Evolutionary conservation across 106 monocot genomes (phyloP).

Genomic region (Iris macrosiphon): DNA sequence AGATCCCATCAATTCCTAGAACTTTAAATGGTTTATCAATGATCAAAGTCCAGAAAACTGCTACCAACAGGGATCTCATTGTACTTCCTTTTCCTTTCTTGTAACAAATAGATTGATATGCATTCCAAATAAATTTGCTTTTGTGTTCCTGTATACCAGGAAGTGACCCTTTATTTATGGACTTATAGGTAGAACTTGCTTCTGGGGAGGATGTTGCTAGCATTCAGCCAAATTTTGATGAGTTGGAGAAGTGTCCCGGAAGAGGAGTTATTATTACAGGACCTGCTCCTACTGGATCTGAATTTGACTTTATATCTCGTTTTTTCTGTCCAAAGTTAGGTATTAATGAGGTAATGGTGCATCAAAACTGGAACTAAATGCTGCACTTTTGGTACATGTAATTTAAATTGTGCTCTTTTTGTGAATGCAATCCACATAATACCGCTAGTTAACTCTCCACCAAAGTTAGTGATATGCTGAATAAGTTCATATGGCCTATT

Average conservation of each 20-base stretch:
- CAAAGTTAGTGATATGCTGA: too few species aligned
- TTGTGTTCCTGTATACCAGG: not conserved
- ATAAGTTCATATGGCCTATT: too few species aligned
- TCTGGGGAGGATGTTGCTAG: conserved; percentile 45
- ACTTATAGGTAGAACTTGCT: conserved; percentile 38
- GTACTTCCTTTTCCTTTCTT: conserved; percentile 16
- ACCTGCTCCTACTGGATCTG: conserved; percentile 45
- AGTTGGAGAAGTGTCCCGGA: conserved; percentile 34
- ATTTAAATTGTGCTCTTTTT: too few species aligned
- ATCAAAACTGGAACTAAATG: too few species aligned
- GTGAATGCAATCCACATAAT: too few species aligned
- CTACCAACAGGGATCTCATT: conserved; percentile 18
- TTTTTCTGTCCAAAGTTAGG: conserved; percentile 65
- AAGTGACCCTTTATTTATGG: not conserved
- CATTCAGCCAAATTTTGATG: conserved; percentile 37
- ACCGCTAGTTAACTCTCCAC: too few species aligned
- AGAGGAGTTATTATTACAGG: conserved; percentile 44
- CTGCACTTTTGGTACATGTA: too few species aligned
- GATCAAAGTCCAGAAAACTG: conserved; percentile 43
- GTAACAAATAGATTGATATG: too few species aligned
- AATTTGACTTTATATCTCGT: conserved; percentile 44
- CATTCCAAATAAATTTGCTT: not conserved
- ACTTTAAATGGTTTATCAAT: conserved; percentile 49
- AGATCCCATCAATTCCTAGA: conserved; percentile 42
- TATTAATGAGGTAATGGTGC: conserved; percentile 58